A percentile compares a stretch with the other conserved stretches of the same genome.
phyloP scores from a whole-genome alignment of 768 basidiomycete genomes.

The Hygrophorus russula region DNA sequence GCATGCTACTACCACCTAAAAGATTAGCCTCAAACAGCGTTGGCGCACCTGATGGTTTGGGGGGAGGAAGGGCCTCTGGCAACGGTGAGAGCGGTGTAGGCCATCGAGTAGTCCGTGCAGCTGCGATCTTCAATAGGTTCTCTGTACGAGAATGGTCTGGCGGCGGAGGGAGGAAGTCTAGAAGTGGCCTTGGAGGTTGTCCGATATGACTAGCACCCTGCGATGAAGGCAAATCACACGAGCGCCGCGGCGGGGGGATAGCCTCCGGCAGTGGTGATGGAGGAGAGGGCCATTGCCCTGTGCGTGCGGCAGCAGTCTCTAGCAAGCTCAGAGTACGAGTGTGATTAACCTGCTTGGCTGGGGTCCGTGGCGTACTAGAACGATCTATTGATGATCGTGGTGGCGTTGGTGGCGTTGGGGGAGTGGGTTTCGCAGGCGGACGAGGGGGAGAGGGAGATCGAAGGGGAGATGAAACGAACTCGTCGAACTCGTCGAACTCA shows the following conservation, averaged over 20 bases:
- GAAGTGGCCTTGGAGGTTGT: conserved; percentile 33
- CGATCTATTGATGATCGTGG: conserved; percentile 2
- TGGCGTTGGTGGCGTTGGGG: conserved; percentile 13
- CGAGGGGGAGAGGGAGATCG: conserved; percentile 37
- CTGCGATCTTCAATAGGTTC: conserved; percentile 46
- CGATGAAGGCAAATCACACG: too few species aligned
- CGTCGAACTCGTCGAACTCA: conserved; percentile 34
- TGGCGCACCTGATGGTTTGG: conserved; percentile 16
- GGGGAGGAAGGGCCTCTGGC: conserved; percentile 26
- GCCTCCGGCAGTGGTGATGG: conserved; percentile 33
- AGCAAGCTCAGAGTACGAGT: conserved; percentile 48
- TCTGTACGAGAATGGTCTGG: conserved; percentile 45
- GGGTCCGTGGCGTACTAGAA: conserved; percentile 9
- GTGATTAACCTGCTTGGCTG: conserved; percentile 30
- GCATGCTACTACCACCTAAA: conserved; percentile 19
- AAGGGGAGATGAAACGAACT: conserved; percentile 31
- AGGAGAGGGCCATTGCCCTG: conserved; percentile 37
- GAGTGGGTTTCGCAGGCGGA: conserved; percentile 19
- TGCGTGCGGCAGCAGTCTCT: conserved; percentile 40
- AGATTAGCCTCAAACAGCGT: conserved; percentile 15
- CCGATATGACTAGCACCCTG: too few species aligned
- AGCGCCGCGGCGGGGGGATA: conserved; percentile 20
- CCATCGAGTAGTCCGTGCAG: conserved; percentile 28
- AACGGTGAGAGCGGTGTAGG: conserved; percentile 37
- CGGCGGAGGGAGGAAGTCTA: conserved; percentile 27